Evolutionary conservation across 2,329 filamentous ascomycete species (phyloP).

Genomic region (Ascomycota sp.): DNA sequence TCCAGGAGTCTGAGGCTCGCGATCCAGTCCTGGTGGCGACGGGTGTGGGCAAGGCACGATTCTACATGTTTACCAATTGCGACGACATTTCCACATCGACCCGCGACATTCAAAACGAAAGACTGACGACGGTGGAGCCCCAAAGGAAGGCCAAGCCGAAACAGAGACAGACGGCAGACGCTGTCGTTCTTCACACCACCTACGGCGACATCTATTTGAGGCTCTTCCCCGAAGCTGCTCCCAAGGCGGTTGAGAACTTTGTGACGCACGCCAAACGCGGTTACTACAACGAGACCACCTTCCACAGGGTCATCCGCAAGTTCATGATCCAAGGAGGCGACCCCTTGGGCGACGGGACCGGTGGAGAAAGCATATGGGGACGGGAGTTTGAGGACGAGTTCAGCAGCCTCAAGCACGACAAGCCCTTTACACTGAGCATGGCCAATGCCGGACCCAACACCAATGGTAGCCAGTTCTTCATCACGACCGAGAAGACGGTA

Average conservation of each 20-base stretch:
- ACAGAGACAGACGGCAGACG: conserved; percentile 48
- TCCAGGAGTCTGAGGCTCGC: conserved; percentile 74
- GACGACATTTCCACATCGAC: conserved; percentile 60
- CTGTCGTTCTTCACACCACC: conserved; percentile 73
- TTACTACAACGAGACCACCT: conserved; percentile 95
- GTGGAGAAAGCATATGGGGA: conserved; percentile 77
- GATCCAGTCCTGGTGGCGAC: conserved; percentile 79
- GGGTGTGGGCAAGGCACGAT: conserved; percentile 66
- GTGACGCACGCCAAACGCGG: conserved; percentile 71
- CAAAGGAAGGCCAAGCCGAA: conserved; percentile 32
- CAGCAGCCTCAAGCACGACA: conserved; percentile 74
- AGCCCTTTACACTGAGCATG: conserved; percentile 92
- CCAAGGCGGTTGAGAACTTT: conserved; percentile 93
- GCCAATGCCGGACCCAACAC: conserved; percentile 90
- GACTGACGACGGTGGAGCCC: conserved; percentile 41
- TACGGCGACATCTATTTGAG: conserved; percentile 86
- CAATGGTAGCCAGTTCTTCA: conserved; percentile 94
- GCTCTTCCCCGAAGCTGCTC: conserved; percentile 77
- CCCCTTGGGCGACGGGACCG: conserved; percentile 73
- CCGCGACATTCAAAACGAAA: conserved; percentile 87
- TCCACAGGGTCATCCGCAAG: conserved; percentile 88
- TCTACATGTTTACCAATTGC: conserved; percentile 96
- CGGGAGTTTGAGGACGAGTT: conserved; percentile 94
- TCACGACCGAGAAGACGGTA: conserved; percentile 86
- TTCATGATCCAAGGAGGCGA: conserved; percentile 99